These are phyloP conservation scores for Plantago ovata DNA, from an alignment of 257 asterid genomes.

Conservation along the genomic window DNA sequence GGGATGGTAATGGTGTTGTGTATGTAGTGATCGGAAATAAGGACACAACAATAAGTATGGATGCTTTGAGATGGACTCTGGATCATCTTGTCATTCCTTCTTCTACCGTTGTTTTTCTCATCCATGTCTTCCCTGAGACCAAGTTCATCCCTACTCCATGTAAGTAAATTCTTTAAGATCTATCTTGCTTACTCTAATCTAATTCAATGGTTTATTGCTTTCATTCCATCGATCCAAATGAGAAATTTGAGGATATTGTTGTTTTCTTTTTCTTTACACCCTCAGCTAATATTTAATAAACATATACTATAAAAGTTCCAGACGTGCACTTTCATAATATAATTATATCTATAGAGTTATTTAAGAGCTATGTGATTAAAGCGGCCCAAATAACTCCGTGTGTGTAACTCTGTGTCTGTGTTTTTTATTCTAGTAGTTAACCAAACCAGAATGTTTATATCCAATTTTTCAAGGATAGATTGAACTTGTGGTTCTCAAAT, in stretches of 20 bases:
- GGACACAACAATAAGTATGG: slow-evolving; percentile 47
- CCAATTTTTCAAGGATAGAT: no score
- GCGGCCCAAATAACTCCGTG: no score
- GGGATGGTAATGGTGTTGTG: slow-evolving; percentile 28
- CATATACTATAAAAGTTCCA: no score
- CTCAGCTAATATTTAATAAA: not conserved
- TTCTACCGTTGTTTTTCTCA: slow-evolving; percentile 42
- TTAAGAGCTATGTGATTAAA: no score
- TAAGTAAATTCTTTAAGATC: no score
- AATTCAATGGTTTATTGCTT: not conserved
- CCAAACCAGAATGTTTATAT: no score
- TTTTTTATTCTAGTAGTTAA: no score
- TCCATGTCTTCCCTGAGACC: slow-evolving; percentile 61
- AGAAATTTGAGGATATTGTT: not conserved
- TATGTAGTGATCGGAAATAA: slow-evolving; percentile 48
- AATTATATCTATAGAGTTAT: no score
- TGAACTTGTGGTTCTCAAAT: no score
- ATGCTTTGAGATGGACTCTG: slow-evolving; percentile 57
- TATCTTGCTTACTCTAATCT: no score
- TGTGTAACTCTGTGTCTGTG: no score
- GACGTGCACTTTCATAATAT: no score
- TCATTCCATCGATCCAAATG: not conserved
- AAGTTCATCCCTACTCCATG: slow-evolving; percentile 73
- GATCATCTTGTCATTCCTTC: slow-evolving; percentile 22
- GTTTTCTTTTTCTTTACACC: not conserved